Evolutionary conservation across 2,329 filamentous ascomycete species (phyloP), one percentile per base, ranked within the genome.

Genomic region (Iodosphaeria phyllophila): DNA sequence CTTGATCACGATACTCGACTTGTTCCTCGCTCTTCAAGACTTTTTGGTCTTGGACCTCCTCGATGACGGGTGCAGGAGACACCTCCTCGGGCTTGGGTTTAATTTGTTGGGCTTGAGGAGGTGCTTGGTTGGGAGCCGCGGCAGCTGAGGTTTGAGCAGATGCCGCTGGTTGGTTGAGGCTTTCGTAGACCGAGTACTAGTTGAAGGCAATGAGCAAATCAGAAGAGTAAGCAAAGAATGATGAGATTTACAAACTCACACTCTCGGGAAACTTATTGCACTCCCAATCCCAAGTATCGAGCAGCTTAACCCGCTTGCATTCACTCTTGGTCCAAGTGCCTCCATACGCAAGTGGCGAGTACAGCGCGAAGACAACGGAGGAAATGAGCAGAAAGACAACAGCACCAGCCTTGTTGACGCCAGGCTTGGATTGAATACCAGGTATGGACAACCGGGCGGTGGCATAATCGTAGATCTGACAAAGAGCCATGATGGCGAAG

Each of bases 261-360:
- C 71, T 72, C 35, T 74, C 73, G 39, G 75, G 60, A 58, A 98
- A 98, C 31, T 68, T 84, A 50, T 92, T 92, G 65, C 89, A 98
- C 51, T 98, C 89, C 66, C 86, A 98, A 47, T 98, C 89, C 89
- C 89, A 98, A 2, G 71, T 74, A 30, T 64, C 58, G 44, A 95
- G 74, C 8, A 98, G 58, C 60, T 95, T 95, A 32, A 89, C 74
- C 28, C 70, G 71, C 37, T 70, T 73, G 62, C 89, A 98, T 42
- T 89, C 75, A 30, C 64, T 56, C 58, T 82, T 78, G 25, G 86
- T 98, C 89, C 89, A 98, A 25, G 72, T 60, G 46, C 92, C 93
- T 32, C 89, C 89, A 43, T 98, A 98, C 8, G 79, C 73, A 18
- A 98, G 61, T 19, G 89, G 89, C 7, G 84, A 70, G 47, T 82